phyloP scores from a whole-genome alignment of 345 rosid genomes.

The Gynandropsis gynandra region DNA sequence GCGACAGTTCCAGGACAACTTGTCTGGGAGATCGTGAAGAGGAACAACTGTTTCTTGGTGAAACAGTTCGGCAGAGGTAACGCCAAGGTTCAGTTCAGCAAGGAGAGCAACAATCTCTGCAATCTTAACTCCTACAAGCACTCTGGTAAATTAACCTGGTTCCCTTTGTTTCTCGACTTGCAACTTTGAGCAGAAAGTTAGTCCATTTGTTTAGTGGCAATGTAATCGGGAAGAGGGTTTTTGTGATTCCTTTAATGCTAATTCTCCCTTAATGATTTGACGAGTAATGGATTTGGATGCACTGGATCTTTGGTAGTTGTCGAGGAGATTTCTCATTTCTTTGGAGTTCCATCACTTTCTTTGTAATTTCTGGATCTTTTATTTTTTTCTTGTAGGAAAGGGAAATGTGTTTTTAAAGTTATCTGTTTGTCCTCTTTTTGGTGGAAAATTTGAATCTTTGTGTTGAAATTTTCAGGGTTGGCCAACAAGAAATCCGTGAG shows the following conservation, averaged over 20 bases:
- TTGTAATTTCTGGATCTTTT: too few species aligned
- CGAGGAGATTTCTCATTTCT: background rate
- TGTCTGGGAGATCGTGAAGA: constrained; percentile 81
- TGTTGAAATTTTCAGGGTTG: constrained; percentile 39
- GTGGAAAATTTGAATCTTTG: background rate
- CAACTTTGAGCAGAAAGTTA: background rate
- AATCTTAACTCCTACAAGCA: constrained; percentile 76
- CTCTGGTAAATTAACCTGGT: constrained; percentile 48
- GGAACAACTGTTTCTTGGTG: constrained; percentile 64
- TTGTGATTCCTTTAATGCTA: too few species aligned
- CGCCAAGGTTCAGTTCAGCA: constrained; percentile 58
- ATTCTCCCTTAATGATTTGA: too few species aligned
- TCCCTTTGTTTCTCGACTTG: too few species aligned
- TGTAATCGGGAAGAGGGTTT: too few species aligned
- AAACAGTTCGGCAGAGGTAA: constrained; percentile 68
- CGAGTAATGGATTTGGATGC: too few species aligned
- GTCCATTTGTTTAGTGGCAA: background rate
- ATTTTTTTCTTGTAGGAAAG: too few species aligned
- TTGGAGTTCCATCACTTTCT: background rate
- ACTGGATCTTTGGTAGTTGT: background rate
- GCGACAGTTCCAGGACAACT: constrained; percentile 63
- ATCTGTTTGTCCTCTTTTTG: too few species aligned
- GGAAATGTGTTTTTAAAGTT: too few species aligned
- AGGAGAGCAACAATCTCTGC: constrained; percentile 66
- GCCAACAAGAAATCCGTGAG: constrained; percentile 79